phyloP scores from a whole-genome alignment of 441 rosid genomes.

The Isatis lusitanica region DNA sequence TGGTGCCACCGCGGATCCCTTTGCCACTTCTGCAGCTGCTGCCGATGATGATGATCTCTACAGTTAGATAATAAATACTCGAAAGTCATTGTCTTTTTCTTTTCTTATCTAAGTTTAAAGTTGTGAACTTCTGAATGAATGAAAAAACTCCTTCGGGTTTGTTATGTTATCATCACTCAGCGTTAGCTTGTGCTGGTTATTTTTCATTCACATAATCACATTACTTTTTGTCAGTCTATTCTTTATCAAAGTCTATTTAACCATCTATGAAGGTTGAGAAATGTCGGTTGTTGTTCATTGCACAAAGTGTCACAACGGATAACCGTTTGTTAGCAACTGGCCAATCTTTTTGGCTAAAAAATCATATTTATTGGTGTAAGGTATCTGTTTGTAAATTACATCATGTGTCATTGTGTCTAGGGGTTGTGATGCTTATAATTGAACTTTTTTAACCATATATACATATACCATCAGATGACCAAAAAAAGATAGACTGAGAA shows the following conservation, averaged over 20 bases:
- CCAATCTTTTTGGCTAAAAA: too few species aligned
- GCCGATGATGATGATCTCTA: conserved; percentile 82
- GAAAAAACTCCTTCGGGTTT: background rate
- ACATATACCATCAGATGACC: too few species aligned
- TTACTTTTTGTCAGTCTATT: background rate
- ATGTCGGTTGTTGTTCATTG: too few species aligned
- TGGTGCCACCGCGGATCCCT: conserved; percentile 57
- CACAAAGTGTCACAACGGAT: too few species aligned
- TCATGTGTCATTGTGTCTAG: too few species aligned
- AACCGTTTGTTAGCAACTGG: too few species aligned
- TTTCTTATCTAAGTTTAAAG: background rate
- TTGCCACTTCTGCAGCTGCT: conserved; percentile 57
- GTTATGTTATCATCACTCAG: background rate
- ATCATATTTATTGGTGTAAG: too few species aligned
- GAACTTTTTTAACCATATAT: too few species aligned
- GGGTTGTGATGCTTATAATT: too few species aligned
- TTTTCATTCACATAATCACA: background rate
- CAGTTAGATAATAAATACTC: conserved; percentile 40
- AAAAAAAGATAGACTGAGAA: background rate
- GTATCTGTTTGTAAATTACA: too few species aligned
- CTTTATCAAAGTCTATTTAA: background rate
- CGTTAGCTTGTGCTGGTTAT: background rate
- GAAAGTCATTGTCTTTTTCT: background rate
- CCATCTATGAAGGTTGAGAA: background rate
- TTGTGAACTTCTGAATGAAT: background rate